These are phyloP conservation scores for Protomyces macrosporus DNA, from an alignment of 1,139 yeast species.

Conservation along the genomic window DNA sequence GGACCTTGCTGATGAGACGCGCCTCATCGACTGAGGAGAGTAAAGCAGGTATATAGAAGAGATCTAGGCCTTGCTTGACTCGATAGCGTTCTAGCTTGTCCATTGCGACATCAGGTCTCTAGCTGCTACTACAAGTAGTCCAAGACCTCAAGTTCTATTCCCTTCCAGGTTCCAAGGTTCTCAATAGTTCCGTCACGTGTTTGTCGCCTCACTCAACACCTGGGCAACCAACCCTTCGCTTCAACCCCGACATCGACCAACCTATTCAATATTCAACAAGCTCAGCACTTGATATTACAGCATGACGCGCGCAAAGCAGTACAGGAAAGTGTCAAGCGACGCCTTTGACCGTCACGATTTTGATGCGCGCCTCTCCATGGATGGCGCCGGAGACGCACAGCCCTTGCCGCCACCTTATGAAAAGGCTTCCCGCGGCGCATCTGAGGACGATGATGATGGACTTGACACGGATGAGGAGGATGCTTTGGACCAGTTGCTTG, in stretches of 20 bases:
- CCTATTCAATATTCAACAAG: too few species aligned
- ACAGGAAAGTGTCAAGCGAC: background rate
- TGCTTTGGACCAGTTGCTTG: background rate
- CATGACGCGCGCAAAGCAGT: background rate
- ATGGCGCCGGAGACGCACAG: background rate
- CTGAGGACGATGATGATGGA: background rate
- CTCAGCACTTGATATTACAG: background rate
- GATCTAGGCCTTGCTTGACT: background rate
- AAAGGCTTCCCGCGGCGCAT: background rate
- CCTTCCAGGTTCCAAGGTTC: background rate
- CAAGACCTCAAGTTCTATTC: background rate
- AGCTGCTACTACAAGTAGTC: background rate
- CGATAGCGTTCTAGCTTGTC: constrained; percentile 3
- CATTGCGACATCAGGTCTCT: background rate
- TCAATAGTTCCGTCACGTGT: background rate
- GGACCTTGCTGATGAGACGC: constrained; percentile 27
- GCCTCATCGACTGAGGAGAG: constrained; percentile 27
- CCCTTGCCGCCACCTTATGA: background rate
- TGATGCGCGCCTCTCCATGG: background rate
- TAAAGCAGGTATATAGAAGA: constrained; percentile 28
- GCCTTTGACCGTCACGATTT: background rate
- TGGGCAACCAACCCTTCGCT: background rate
- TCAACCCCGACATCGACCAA: background rate
- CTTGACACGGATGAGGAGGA: background rate
- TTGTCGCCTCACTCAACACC: background rate